A percentile compares a stretch with the other conserved stretches of the same genome.
These are phyloP conservation scores for Hura crepitans DNA, from an alignment of 441 rosid genomes.

Conservation along the genomic window DNA sequence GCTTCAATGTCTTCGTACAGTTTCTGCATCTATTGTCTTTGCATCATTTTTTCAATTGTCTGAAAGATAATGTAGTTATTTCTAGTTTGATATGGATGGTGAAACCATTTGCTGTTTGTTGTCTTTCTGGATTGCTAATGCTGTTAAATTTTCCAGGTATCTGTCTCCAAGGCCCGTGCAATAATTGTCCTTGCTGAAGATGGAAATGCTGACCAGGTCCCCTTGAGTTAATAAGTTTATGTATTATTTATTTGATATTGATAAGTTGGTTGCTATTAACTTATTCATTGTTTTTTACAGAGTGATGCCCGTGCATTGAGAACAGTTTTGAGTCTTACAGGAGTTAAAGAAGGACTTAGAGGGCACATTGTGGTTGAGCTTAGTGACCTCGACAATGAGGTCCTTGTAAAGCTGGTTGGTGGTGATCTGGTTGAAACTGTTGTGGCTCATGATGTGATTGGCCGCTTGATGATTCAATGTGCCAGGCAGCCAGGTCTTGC, in stretches of 20 bases:
- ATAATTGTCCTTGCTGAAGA: slow-evolving; percentile 70
- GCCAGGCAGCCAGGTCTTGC: slow-evolving; percentile 80
- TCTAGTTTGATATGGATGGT: not conserved
- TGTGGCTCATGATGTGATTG: slow-evolving; percentile 77
- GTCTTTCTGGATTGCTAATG: slow-evolving; percentile 20
- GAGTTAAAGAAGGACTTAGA: slow-evolving; percentile 64
- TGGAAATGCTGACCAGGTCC: slow-evolving; percentile 84
- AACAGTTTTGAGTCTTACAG: slow-evolving; percentile 69
- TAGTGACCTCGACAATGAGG: slow-evolving; percentile 72
- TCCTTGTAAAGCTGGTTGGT: slow-evolving; percentile 75
- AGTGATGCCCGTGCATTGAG: slow-evolving; percentile 79
- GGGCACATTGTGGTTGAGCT: slow-evolving; percentile 78
- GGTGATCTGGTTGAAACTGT: slow-evolving; percentile 73
- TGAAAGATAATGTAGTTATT: not conserved
- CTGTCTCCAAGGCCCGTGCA: slow-evolving; percentile 74
- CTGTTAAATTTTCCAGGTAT: slow-evolving; percentile 43
- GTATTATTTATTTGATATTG: slow-evolving; percentile 16
- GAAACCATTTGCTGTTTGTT: slow-evolving; percentile 7
- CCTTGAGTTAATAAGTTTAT: slow-evolving; percentile 19
- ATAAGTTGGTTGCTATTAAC: slow-evolving; percentile 24
- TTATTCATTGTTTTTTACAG: slow-evolving; percentile 36
- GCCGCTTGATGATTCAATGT: slow-evolving; percentile 80
- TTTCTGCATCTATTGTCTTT: not conserved
- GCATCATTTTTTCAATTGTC: not conserved
- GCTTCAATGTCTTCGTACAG: not conserved